These are phyloP conservation scores for Laburnicola sp. DNA, from an alignment of 2,329 filamentous ascomycete genomes.

Conservation along the genomic window DNA sequence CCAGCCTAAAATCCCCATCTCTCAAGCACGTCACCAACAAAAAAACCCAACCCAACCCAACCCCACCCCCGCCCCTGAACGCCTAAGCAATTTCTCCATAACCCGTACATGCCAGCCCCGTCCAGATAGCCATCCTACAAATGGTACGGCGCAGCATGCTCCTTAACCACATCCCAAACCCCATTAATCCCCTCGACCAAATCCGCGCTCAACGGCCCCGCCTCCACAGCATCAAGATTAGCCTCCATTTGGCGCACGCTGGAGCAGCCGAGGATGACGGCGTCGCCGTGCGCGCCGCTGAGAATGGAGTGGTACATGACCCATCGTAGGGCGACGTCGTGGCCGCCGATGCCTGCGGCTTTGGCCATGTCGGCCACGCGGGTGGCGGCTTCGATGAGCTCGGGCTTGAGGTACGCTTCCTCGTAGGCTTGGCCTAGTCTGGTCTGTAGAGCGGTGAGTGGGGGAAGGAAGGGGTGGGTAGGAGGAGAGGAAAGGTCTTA, in stretches of 20 bases:
- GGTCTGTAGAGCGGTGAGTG: neutral
- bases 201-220: constrained; percentile 3
- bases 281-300: constrained; percentile 40
- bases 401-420: constrained; percentile 37
- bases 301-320: constrained; percentile 41
- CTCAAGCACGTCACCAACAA: too few relatives aligned
- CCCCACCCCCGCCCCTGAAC: too few relatives aligned
- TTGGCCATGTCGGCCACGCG: constrained; percentile 22
- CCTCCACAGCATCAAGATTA: constrained; percentile 8
- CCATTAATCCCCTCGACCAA: constrained; percentile 3
- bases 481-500: constrained; percentile 41
- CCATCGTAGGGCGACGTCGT: constrained; percentile 46
- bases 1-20: too few relatives aligned
- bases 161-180: constrained; percentile 2
- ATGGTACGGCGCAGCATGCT: constrained; percentile 1
- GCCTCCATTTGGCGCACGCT: constrained; percentile 10
- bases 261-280: constrained; percentile 42
- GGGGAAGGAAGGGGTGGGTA: constrained; percentile 47
- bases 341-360: constrained; percentile 34
- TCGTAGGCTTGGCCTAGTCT: constrained; percentile 30
- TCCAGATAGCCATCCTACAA: too few relatives aligned
- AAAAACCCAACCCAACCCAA: too few relatives aligned
- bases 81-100: too few relatives aligned
- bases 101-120: too few relatives aligned
- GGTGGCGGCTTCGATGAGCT: constrained; percentile 36